Conservation (phyloP, 2,329 filamentous ascomycete genomes). For the Fusarium sp. region DNA sequence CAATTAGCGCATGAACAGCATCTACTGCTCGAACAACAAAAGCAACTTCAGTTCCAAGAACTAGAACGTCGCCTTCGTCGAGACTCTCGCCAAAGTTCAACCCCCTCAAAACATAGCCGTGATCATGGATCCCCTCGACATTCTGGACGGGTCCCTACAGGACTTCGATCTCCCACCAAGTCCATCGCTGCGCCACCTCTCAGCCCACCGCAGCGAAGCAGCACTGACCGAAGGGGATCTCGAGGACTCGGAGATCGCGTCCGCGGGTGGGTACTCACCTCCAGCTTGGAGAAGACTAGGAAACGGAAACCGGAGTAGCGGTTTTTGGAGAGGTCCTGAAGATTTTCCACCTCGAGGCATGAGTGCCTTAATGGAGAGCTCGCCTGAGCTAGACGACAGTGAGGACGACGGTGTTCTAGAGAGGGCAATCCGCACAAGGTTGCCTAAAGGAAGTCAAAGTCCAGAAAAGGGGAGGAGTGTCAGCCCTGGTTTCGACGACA, state of each 20-base stretch:
- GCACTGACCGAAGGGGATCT: conserved; percentile 50
- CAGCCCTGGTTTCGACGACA: conserved; percentile 59
- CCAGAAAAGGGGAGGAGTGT: conserved; percentile 62
- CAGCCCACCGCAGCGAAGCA: conserved; percentile 50
- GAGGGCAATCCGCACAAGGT: conserved; percentile 64
- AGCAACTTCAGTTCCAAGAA: conserved; percentile 37
- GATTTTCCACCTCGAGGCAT: conserved; percentile 59
- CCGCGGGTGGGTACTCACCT: conserved; percentile 68
- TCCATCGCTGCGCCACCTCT: conserved; percentile 50
- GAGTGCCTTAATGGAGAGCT: conserved; percentile 41
- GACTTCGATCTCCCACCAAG: conserved; percentile 65
- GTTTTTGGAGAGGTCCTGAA: conserved; percentile 69
- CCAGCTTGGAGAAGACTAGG: conserved; percentile 70
- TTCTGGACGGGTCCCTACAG: conserved; percentile 64
- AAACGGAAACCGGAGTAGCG: conserved; percentile 68
- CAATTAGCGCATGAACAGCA: conserved; percentile 28
- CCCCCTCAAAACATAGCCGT: conserved; percentile 17
- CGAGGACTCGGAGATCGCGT: conserved; percentile 60
- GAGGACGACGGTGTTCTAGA: conserved; percentile 58
- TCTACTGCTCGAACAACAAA: conserved; percentile 35
- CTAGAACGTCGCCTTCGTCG: conserved; percentile 33
- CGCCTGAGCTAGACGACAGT: conserved; percentile 45
- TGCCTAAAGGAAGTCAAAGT: conserved; percentile 66
- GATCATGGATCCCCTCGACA: conserved; percentile 53
- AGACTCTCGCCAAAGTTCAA: conserved; percentile 16